phyloP scores from a whole-genome alignment of 306 rosid genomes.

The Ammopiptanthus mongolicus region DNA sequence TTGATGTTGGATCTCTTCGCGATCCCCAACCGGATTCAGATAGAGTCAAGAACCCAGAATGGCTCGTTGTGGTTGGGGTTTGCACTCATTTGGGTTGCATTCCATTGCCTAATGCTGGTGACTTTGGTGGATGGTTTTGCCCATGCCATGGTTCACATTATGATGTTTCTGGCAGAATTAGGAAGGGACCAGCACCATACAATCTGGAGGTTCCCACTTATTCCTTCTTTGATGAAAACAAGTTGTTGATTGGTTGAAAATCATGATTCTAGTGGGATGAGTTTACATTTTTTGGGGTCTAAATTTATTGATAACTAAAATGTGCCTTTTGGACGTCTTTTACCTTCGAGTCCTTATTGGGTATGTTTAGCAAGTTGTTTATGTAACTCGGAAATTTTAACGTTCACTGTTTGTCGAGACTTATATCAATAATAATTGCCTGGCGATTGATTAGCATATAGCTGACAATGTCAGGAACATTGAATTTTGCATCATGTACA shows the following conservation, averaged over 20 bases:
- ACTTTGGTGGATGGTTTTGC: conserved; percentile 80
- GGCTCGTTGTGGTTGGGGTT: conserved; percentile 69
- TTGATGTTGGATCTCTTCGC: conserved; percentile 57
- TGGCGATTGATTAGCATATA: not conserved
- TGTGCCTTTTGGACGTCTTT: conserved; percentile 14
- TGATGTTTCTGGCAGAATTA: conserved; percentile 67
- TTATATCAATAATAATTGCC: conserved; percentile 32
- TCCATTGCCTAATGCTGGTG: conserved; percentile 84
- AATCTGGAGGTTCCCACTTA: conserved; percentile 79
- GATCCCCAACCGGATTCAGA: conserved; percentile 60
- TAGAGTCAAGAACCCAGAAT: conserved; percentile 73
- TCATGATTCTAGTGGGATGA: not conserved
- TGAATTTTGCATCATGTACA: not conserved
- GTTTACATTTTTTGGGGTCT: not conserved
- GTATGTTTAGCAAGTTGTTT: conserved; percentile 16
- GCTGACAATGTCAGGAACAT: conserved; percentile 1
- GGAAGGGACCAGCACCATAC: conserved; percentile 79
- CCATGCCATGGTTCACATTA: conserved; percentile 82
- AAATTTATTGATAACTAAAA: conserved; percentile 36
- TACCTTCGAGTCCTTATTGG: not conserved
- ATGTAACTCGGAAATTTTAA: conserved; percentile 17
- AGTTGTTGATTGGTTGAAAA: conserved; percentile 56
- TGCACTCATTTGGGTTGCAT: conserved; percentile 78
- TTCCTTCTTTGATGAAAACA: conserved; percentile 54
- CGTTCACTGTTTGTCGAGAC: conserved; percentile 20